Base-by-base conservation (phyloP, 2,329 filamentous ascomycete species). In the Pseudogymnoascus destructans region DNA sequence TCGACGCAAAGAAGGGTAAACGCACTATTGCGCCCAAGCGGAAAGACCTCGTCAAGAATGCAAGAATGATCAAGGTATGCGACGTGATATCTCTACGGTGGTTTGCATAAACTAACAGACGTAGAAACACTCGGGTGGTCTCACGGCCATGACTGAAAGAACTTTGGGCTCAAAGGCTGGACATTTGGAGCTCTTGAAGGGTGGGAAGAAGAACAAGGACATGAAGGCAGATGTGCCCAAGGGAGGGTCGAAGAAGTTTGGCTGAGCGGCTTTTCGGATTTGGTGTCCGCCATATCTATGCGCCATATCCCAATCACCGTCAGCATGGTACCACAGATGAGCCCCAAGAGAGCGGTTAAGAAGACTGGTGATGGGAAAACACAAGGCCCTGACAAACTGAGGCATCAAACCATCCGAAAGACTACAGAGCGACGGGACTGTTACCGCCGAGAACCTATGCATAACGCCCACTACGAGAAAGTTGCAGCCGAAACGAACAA, bases 11-110 rank as follows among this genome's bases (percentile, higher is more conserved):
- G 66, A 79, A 77, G 61, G 84, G 84, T 56, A 72, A 76, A 13
- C 76, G 81, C 54, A 75, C 79, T 56, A 84, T 87, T 65, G 82
- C 83, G 57, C 84, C 85, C 2, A 85, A 85, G 71, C 87, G 85
- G 62, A 70, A 76, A 5, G 73, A 73, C 2, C 71, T 87, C 57
- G 75, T 84, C 36, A 76, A 77, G 67, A 77, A 82, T 67, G 73
- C 80, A 63, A 81, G 82, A 66, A 75, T 86, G 68, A 81, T 78
- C 57, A 86, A 84, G 74, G 79, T 80, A 63, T 23, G 63, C 63
- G 7, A 36, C 57, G 11, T 27, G 21, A 7, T 55, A 21, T 56
- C 13, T 21, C 11, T 55, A 52, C 46, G n/a, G 6, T 17, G 3
- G 9, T 27, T 9, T 58, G 17, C 49, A 42, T 59, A 33, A 36